phyloP scores from a whole-genome alignment of 129 eudicot genomes.

The Smallanthus sonchifolius region DNA sequence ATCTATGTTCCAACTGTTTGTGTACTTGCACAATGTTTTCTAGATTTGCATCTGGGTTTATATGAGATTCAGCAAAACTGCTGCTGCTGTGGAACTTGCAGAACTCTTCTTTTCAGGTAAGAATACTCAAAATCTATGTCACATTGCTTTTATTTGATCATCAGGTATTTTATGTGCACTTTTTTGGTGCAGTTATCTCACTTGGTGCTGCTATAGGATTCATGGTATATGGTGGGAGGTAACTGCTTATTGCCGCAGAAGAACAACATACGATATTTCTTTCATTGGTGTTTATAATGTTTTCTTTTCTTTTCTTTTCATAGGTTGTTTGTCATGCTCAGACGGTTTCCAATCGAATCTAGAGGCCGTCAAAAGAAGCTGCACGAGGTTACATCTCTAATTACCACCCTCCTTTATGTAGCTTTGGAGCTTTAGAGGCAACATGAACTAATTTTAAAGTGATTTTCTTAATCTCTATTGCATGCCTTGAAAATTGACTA shows the following conservation, averaged over 20 bases:
- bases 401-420: background rate
- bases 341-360: conserved; percentile 75
- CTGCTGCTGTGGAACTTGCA: conserved; percentile 45
- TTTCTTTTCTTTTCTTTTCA: background rate
- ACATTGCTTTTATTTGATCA: background rate
- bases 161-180: background rate
- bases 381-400: conserved; percentile 47
- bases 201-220: conserved; percentile 71
- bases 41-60: conserved; percentile 63
- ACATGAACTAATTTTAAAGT: background rate
- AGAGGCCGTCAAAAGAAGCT: conserved; percentile 71
- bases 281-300: background rate
- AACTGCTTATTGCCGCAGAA: background rate
- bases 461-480: background rate
- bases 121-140: background rate
- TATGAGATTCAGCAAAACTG: conserved; percentile 36
- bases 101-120: conserved; percentile 58
- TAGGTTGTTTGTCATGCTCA: conserved; percentile 67
- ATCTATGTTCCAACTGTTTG: conserved; percentile 6
- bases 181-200: conserved; percentile 54
- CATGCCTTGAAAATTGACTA: background rate
- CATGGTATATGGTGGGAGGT: conserved; percentile 82
- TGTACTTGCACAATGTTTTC: background rate
- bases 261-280: background rate
- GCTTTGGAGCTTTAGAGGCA: background rate